Evolutionary conservation across 208 protist genomes (phyloP).

Genomic region (Leishmania gerbilli): DNA sequence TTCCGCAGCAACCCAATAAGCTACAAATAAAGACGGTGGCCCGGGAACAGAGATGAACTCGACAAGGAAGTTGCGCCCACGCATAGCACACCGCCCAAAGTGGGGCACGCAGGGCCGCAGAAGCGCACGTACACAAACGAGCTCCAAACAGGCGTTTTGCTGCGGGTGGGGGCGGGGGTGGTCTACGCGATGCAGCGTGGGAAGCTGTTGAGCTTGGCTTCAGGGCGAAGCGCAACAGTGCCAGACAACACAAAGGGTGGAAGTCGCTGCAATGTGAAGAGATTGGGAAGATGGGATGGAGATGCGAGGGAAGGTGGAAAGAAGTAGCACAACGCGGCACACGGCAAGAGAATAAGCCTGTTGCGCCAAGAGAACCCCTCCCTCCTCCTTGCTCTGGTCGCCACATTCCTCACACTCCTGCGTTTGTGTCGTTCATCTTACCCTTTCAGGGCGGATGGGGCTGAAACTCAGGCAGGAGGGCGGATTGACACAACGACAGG

Average conservation of each 20-base stretch:
- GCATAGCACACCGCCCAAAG: not conserved
- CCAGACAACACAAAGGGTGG: not conserved
- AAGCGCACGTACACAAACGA: not conserved
- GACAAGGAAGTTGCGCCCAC: not conserved
- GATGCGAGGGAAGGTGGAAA: not conserved
- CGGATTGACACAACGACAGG: not conserved
- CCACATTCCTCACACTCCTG: not conserved
- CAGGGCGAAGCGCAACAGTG: not conserved
- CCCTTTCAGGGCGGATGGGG: not conserved
- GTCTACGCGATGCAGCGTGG: not conserved
- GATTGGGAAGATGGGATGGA: not conserved
- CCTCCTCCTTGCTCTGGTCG: not conserved
- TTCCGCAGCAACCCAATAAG: not conserved
- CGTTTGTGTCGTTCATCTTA: not conserved
- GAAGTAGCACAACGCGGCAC: not conserved
- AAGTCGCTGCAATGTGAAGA: not conserved
- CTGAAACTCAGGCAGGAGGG: not conserved
- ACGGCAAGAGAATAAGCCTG: not conserved
- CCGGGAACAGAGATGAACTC: not conserved
- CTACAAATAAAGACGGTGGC: not conserved
- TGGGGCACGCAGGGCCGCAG: not conserved
- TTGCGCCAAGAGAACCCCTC: not conserved
- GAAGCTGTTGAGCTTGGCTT: not conserved
- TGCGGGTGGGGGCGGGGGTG: no score
- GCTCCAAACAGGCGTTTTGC: not conserved